A percentile compares a stretch with the other conserved stretches of the same genome.
These are phyloP conservation scores for Cinchona pubescens DNA, from an alignment of 257 asterid genomes.

Conservation along the genomic window DNA sequence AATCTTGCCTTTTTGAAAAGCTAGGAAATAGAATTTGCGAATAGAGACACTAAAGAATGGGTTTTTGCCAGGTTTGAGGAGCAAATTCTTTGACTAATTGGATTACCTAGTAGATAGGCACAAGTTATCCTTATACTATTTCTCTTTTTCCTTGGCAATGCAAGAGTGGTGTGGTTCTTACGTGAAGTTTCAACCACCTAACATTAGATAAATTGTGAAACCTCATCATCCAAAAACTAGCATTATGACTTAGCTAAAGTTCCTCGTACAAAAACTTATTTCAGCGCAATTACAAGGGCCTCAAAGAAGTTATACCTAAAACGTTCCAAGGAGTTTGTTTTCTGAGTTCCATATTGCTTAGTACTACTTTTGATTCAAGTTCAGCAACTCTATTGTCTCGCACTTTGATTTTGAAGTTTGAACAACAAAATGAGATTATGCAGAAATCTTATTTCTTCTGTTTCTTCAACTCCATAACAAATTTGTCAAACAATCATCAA, in stretches of 20 bases:
- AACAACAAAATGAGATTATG: background rate
- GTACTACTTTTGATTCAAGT: background rate
- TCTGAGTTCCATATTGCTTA: background rate
- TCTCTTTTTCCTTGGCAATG: background rate
- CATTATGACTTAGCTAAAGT: background rate
- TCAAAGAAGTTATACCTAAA: background rate
- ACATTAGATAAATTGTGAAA: background rate
- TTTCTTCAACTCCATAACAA: background rate
- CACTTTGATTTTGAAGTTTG: background rate
- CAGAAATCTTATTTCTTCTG: background rate
- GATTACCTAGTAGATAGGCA: background rate
- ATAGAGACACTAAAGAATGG: background rate
- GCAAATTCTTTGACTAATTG: background rate
- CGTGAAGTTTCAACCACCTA: background rate
- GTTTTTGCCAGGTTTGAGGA: background rate
- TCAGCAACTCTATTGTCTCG: background rate
- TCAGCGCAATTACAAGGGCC: background rate
- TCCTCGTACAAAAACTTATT: background rate
- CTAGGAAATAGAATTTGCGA: background rate
- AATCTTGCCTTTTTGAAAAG: too few species aligned
- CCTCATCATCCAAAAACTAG: background rate
- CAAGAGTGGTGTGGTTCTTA: background rate
- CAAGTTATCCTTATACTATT: background rate
- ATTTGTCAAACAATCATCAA: background rate
- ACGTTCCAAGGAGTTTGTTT: background rate